Conservation (phyloP, 495 filamentous ascomycete genomes). For the Saxophila tyrrhenica region DNA sequence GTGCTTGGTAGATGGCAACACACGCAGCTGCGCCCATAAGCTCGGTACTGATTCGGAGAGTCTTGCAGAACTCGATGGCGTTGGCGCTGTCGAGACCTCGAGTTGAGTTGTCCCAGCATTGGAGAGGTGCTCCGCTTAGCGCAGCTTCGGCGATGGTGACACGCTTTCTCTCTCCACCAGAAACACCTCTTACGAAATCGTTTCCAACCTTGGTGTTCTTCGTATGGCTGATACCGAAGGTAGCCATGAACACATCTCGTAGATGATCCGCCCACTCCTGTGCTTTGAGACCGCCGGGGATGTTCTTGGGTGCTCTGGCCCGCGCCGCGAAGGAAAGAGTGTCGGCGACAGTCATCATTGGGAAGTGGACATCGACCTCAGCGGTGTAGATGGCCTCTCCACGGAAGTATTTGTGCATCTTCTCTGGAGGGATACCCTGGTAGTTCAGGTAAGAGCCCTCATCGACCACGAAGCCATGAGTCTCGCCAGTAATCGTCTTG, state of each 20-base stretch:
- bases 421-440: constrained; percentile 30
- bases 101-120: constrained; percentile 36
- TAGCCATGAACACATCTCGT: constrained; percentile 35
- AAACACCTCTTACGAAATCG: constrained; percentile 33
- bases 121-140: constrained; percentile 28
- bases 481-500: constrained; percentile 60
- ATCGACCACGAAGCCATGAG: constrained; percentile 38
- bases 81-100: constrained; percentile 35
- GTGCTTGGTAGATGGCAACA: constrained; percentile 34
- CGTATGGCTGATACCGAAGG: constrained; percentile 34
- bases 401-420: constrained; percentile 33
- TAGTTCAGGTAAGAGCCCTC: constrained; percentile 31
- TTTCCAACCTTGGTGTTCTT: constrained; percentile 33
- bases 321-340: constrained; percentile 32
- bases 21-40: constrained; percentile 27
- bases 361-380: constrained; percentile 35
- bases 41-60: constrained; percentile 30
- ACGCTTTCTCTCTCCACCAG: constrained; percentile 34
- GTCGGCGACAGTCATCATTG: constrained; percentile 30
- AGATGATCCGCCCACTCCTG: constrained; percentile 26
- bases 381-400: constrained; percentile 38
- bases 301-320: constrained; percentile 27
- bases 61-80: constrained; percentile 35
- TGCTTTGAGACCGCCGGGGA: constrained; percentile 26
- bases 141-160: constrained; percentile 34